Conservation (phyloP, 1,139 yeast species). For the Yamadazyma mexicana region DNA sequence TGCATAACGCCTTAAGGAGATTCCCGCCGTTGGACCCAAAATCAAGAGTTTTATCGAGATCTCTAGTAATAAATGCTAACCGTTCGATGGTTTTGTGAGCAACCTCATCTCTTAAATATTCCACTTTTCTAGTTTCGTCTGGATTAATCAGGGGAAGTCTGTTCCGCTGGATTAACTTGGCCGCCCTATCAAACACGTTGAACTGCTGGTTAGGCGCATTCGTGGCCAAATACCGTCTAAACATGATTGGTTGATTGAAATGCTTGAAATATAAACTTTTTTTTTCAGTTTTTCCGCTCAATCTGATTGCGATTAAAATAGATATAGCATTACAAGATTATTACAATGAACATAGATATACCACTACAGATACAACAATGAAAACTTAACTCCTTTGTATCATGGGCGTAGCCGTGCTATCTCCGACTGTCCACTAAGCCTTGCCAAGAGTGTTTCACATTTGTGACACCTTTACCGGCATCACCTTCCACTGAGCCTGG, state of each 20-base stretch:
- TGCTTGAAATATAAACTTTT: not conserved
- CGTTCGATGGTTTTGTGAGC: constrained; percentile 75
- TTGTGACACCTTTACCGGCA: too few species aligned
- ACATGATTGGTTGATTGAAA: not conserved
- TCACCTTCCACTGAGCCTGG: too few species aligned
- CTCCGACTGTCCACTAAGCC: too few species aligned
- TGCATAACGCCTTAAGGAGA: constrained; percentile 40
- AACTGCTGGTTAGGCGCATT: constrained; percentile 27
- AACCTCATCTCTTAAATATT: constrained; percentile 73
- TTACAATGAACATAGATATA: too few species aligned
- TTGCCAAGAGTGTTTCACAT: too few species aligned
- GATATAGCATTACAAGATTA: too few species aligned
- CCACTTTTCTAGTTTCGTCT: constrained; percentile 57
- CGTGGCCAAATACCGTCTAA: constrained; percentile 13
- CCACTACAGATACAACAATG: too few species aligned
- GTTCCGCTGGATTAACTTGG: constrained; percentile 61
- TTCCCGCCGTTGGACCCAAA: constrained; percentile 75
- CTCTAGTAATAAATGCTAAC: constrained; percentile 68
- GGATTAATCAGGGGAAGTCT: constrained; percentile 48
- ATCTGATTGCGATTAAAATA: too few species aligned
- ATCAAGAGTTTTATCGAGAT: constrained; percentile 62
- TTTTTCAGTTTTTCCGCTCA: too few species aligned
- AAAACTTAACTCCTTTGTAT: too few species aligned
- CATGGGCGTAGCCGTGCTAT: too few species aligned
- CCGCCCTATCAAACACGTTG: constrained; percentile 66